These are phyloP conservation scores for Lathyrus aphaca DNA, from an alignment of 306 rosid genomes.

Conservation along the genomic window DNA sequence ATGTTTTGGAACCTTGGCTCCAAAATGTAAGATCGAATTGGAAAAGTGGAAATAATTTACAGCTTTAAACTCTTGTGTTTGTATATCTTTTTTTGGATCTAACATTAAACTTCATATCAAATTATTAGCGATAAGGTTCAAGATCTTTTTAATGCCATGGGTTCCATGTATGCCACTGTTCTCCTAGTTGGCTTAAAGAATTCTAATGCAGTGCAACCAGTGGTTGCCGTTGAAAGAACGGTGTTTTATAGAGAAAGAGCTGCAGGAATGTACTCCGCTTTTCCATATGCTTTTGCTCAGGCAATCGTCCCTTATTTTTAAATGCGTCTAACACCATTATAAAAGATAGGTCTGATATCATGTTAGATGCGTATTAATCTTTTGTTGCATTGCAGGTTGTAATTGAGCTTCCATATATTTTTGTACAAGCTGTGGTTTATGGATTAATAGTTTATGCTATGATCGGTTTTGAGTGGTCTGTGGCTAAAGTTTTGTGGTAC, in stretches of 20 bases:
- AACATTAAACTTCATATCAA: conserved; percentile 9
- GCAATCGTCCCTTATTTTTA: conserved; percentile 33
- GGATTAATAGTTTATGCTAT: conserved; percentile 56
- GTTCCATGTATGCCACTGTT: conserved; percentile 67
- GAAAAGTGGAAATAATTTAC: background rate
- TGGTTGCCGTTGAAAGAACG: conserved; percentile 52
- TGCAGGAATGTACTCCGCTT: conserved; percentile 70
- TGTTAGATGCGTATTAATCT: background rate
- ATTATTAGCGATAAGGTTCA: conserved; percentile 42
- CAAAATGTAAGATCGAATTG: conserved; percentile 53
- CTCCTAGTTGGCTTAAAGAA: conserved; percentile 56
- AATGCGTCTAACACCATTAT: no score
- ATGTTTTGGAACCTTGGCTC: conserved; percentile 71
- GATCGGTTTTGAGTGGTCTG: conserved; percentile 62
- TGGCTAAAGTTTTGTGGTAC: conserved; percentile 53
- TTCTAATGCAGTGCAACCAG: conserved; percentile 52
- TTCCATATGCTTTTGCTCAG: conserved; percentile 67
- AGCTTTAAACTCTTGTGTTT: conserved; percentile 10
- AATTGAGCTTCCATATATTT: conserved; percentile 62
- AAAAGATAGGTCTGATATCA: no score
- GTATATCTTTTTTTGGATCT: background rate
- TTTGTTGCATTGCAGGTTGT: conserved; percentile 46
- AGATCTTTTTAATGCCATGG: conserved; percentile 62
- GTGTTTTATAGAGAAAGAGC: conserved; percentile 66
- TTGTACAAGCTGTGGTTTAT: conserved; percentile 53